Base-by-base conservation (phyloP, 371 early-diverging fungal species). In the Mortierella sp. region DNA sequence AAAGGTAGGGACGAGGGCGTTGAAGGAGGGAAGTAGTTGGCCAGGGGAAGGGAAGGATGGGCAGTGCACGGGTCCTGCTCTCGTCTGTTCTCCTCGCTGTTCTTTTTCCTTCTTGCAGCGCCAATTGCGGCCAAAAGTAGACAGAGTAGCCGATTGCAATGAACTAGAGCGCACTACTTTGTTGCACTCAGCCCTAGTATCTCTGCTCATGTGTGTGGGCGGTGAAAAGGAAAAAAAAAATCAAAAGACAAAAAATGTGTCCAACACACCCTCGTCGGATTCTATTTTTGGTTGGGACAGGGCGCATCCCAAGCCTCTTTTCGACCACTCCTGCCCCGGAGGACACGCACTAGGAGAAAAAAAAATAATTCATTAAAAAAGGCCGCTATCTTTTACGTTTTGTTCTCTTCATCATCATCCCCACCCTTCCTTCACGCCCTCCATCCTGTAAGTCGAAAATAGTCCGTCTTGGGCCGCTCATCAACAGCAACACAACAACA, bases 301-400 rank as follows among this genome's bases (percentile, higher is more conserved):
- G 43, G 40, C 72, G 51, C 72, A 21, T 69, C 24, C 44, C 72
- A 46, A 26, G 34, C 72, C 72, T 72, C 59, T 21, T 21, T 44
- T 55, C 54, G 61, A 61, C 34, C 34, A 34, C 61, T 24, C 53
- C 28, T 26, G 57, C 57, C 26, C 57, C 11, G 26, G n/a, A 26
- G 28, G 24, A 53, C 54, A 57, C 11, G n/a, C 43, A 50, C 16
- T 13, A 40, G 43, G 24, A 10, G 43, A 51, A 72, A 34, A 46
- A 71, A 31, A 34, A 72, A 51, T 46, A 51, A 40, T 9, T 21
- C 48, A 51, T 50, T 11, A 26, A 71, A 9, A 44, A 14, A 10
- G 11, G 13, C 50, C 16, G 16, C 13, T 46, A 8, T 26, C 3
- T 28, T 57, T 44, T 44, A 43, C 53, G n/a, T n/a, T n/a, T 24